Base-by-base conservation (phyloP, 768 basidiomycete species). In the Mycena alexandri region DNA sequence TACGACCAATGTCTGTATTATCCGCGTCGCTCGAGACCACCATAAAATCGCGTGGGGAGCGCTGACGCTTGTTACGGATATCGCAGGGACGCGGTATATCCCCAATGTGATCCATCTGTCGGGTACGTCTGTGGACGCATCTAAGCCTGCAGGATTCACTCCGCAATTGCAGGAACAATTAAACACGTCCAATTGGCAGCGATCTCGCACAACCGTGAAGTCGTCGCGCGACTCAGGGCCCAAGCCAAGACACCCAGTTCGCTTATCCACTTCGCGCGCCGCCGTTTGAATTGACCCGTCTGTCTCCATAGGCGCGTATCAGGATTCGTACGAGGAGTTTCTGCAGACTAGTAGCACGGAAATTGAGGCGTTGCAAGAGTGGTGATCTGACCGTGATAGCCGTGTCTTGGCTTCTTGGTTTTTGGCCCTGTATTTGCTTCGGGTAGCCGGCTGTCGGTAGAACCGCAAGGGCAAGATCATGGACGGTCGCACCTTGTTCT, bases 11-110 rank as follows among this genome's bases (percentile, higher is more conserved):
- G 82, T 96, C 0, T 93, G 91, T 72, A 95, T 97, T 74, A 87
- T 96, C 47, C 91, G 95, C 47, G 92, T 95, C 33, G 91, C 91
- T 34, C 83, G 95, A 59, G 93, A 94, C 56, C 92, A 93, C 64
- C 89, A 94, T 74, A 86, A 85, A 5, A 86, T 92, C 41, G 91
- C 93, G 0, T 94, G 93, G 93, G 94, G 88, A 0, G 92, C 89
- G 0, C 73, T 94, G 21, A 93, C 93, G 0, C 79, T 96, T 17
- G 75, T 97, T 52, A 86, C 88, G 0, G 73, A 80, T 4, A 84
- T 96, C 44, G 87, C 91, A 9, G 87, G 89, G 1, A 71, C 78
- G 42, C 82, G 79, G 21, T 85, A 87, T 61, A 85, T 96, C 25
- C 94, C 95, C 0, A 85, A 93, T 67, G 90, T 96, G 6, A 81